These are phyloP conservation scores for Vicia faba DNA, from an alignment of 306 rosid species.

Conservation along the genomic window DNA sequence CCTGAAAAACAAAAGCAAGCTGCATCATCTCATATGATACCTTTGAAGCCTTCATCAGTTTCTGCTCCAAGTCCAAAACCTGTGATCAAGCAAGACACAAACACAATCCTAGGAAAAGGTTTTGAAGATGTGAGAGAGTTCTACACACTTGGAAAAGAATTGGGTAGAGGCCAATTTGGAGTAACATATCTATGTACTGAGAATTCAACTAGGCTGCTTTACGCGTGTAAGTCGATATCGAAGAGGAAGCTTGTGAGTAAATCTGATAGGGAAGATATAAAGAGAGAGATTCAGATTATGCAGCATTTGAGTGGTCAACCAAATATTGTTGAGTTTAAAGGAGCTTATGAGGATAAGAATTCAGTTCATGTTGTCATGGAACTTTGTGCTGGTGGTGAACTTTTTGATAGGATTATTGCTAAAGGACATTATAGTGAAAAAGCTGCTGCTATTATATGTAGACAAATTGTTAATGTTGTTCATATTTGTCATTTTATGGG, in stretches of 20 bases:
- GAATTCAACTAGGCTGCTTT: conserved; percentile 57
- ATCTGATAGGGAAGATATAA: conserved; percentile 76
- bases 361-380: conserved; percentile 91
- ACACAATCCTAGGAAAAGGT: conserved; percentile 68
- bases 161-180: conserved; percentile 93
- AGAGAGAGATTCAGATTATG: conserved; percentile 91
- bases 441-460: conserved; percentile 80
- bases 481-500: conserved; percentile 90
- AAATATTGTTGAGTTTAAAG: conserved; percentile 86
- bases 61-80: conserved; percentile 51
- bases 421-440: conserved; percentile 88
- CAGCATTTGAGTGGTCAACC: conserved; percentile 94
- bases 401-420: conserved; percentile 84
- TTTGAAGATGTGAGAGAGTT: conserved; percentile 68
- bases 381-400: conserved; percentile 91
- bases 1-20: conserved; percentile 47
- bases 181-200: conserved; percentile 77
- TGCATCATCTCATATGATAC: conserved; percentile 28
- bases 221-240: conserved; percentile 86
- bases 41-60: conserved; percentile 41
- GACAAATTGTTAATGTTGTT: conserved; percentile 86
- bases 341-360: conserved; percentile 79
- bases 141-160: conserved; percentile 68
- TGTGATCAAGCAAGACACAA: conserved; percentile 45
- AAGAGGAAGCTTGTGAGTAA: conserved; percentile 72